Conservation (phyloP, 495 filamentous ascomycete species). For the Neurospora intermedia region DNA sequence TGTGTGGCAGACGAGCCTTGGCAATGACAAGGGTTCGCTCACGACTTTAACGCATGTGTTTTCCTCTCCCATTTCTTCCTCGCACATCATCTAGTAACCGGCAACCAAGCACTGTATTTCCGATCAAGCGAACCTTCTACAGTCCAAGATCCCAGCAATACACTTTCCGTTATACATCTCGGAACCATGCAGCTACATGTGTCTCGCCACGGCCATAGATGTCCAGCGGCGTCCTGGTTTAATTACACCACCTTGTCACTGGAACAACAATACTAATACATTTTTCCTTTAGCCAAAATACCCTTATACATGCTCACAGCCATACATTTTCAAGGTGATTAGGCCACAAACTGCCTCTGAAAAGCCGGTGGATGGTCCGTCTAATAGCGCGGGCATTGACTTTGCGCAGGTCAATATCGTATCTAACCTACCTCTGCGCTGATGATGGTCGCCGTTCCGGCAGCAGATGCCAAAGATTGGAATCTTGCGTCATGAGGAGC, state of each 20-base stretch:
- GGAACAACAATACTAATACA: background rate
- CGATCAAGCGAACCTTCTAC: background rate
- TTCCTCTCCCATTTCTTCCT: background rate
- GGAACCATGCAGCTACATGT: background rate
- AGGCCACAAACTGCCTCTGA: background rate
- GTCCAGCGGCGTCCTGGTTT: background rate
- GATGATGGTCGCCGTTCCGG: background rate
- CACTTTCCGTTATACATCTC: background rate
- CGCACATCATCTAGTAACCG: background rate
- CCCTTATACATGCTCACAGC: background rate
- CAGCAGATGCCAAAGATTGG: background rate
- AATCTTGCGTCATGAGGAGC: background rate
- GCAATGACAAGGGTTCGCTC: background rate
- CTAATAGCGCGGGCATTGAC: background rate
- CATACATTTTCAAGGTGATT: background rate
- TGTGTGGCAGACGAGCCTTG: conserved; percentile 12
- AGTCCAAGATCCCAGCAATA: background rate
- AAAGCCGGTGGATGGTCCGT: background rate
- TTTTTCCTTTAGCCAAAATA: background rate
- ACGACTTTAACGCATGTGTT: background rate
- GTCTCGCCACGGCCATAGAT: background rate
- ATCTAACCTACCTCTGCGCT: background rate
- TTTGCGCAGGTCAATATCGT: background rate
- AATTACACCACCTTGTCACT: background rate
- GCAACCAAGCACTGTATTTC: background rate